Percentiles rank a stretch among this genome's conserved stretches.
These are phyloP conservation scores for Diplodia corticola DNA, from an alignment of 2,329 filamentous ascomycete species.

Conservation along the genomic window DNA sequence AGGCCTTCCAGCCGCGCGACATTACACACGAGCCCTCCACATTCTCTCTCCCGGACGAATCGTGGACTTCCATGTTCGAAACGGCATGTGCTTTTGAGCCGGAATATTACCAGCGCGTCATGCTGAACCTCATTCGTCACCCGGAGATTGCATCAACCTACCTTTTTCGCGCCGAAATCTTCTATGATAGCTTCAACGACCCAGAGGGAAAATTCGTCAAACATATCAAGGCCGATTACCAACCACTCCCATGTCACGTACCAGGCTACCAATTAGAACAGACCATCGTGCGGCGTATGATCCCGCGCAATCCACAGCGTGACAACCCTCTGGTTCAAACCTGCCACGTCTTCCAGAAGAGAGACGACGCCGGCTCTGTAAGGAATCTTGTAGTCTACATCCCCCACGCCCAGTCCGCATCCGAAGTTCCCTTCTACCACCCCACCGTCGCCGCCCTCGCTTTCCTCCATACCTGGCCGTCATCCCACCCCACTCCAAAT, in stretches of 20 bases:
- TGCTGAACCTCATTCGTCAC: conserved; percentile 74
- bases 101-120: conserved; percentile 64
- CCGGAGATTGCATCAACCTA: conserved; percentile 78
- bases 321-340: conserved; percentile 80
- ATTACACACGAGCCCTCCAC: conserved; percentile 27
- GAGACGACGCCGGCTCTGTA: conserved; percentile 28
- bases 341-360: conserved; percentile 65
- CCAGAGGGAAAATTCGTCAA: conserved; percentile 44
- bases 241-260: conserved; percentile 28
- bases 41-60: conserved; percentile 33
- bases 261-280: conserved; percentile 53
- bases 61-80: conserved; percentile 41
- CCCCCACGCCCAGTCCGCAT: conserved; percentile 65
- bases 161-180: conserved; percentile 76
- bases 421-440: conserved; percentile 83
- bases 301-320: conserved; percentile 77
- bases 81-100: conserved; percentile 63
- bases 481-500: conserved; percentile 19
- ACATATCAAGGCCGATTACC: conserved; percentile 50
- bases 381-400: conserved; percentile 71
- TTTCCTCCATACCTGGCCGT: conserved; percentile 69
- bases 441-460: conserved; percentile 73
- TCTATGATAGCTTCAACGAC: conserved; percentile 54
- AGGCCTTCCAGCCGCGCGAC: conserved; percentile 37
- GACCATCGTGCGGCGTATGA: conserved; percentile 71